Evolutionary conservation across 768 basidiomycete species (phyloP).

Genomic region (Leccinum arenicola): DNA sequence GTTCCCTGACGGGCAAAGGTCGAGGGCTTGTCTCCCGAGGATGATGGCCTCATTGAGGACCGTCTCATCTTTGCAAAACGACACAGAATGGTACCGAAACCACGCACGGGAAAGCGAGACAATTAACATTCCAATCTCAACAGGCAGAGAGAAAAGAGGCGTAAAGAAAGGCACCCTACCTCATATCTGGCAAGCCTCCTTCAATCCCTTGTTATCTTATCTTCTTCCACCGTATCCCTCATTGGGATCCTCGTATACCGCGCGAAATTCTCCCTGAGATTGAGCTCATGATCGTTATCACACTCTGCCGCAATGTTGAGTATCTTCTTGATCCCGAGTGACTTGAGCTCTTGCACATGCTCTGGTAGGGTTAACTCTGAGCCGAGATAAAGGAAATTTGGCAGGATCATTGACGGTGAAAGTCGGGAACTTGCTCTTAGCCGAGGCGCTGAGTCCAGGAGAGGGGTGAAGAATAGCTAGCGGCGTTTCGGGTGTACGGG

Average conservation of each 20-base stretch:
- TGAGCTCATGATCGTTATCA: constrained; percentile 76
- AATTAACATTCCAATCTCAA: constrained; percentile 4
- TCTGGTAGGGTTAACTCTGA: constrained; percentile 76
- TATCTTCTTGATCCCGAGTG: constrained; percentile 80
- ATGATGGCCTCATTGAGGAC: too few species aligned
- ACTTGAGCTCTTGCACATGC: constrained; percentile 72
- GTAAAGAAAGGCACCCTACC: constrained; percentile 50
- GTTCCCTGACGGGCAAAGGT: too few species aligned
- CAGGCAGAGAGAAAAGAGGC: background rate
- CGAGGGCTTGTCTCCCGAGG: too few species aligned
- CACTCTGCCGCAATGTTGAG: constrained; percentile 92
- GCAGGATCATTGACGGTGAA: constrained; percentile 89
- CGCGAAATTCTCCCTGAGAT: constrained; percentile 69
- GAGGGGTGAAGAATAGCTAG: constrained; percentile 20
- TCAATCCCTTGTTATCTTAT: constrained; percentile 79
- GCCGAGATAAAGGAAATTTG: constrained; percentile 87
- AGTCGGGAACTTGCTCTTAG: constrained; percentile 46
- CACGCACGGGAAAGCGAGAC: background rate
- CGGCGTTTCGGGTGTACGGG: constrained; percentile 39
- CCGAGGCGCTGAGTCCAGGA: constrained; percentile 46
- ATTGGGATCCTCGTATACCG: constrained; percentile 86
- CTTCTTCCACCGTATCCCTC: constrained; percentile 95
- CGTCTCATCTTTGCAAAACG: constrained; percentile 58
- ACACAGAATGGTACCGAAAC: constrained; percentile 3
- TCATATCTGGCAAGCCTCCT: constrained; percentile 81